Conservation (phyloP, 805 yeast genomes). For the Dipodascopsis uninucleata region DNA sequence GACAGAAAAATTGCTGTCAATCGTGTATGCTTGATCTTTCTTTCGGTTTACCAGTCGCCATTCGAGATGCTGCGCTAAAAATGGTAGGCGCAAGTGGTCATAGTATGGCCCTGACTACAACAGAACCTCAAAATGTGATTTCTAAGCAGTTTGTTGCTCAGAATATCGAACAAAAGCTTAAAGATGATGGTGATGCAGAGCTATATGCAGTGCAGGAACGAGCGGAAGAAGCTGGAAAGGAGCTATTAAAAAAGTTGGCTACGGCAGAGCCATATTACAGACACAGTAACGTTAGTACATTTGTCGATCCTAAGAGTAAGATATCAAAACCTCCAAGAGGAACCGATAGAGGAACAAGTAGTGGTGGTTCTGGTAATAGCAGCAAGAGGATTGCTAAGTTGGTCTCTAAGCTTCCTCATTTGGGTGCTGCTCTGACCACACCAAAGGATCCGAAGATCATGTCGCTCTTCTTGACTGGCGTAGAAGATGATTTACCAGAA, state of each 20-base stretch:
- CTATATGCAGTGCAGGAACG: slow-evolving; percentile 30
- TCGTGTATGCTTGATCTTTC: slow-evolving; percentile 78
- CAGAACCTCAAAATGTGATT: slow-evolving; percentile 50
- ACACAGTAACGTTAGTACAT: slow-evolving; percentile 20
- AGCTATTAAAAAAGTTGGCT: slow-evolving; percentile 51
- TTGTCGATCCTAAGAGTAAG: slow-evolving; percentile 14
- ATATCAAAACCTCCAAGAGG: slow-evolving; percentile 12
- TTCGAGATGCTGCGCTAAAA: slow-evolving; percentile 76
- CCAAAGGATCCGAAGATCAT: slow-evolving; percentile 45
- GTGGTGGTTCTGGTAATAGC: slow-evolving; percentile 29
- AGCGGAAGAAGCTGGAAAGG: slow-evolving; percentile 45
- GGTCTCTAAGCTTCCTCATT: slow-evolving; percentile 62
- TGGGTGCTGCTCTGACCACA: slow-evolving; percentile 34
- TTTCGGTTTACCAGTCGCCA: slow-evolving; percentile 71
- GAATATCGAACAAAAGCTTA: slow-evolving; percentile 40
- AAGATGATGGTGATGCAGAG: slow-evolving; percentile 28
- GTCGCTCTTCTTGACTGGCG: slow-evolving; percentile 72
- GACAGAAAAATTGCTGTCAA: slow-evolving; percentile 80
- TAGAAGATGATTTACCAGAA: slow-evolving; percentile 63
- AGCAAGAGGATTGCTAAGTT: slow-evolving; percentile 49
- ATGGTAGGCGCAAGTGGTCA: slow-evolving; percentile 52
- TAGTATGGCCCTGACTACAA: slow-evolving; percentile 32
- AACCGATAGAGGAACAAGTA: slow-evolving; percentile 8
- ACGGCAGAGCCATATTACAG: slow-evolving; percentile 33
- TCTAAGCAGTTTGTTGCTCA: slow-evolving; percentile 56